phyloP scores from a whole-genome alignment of 2,329 filamentous ascomycete genomes.

The Penicillium brasilianum region DNA sequence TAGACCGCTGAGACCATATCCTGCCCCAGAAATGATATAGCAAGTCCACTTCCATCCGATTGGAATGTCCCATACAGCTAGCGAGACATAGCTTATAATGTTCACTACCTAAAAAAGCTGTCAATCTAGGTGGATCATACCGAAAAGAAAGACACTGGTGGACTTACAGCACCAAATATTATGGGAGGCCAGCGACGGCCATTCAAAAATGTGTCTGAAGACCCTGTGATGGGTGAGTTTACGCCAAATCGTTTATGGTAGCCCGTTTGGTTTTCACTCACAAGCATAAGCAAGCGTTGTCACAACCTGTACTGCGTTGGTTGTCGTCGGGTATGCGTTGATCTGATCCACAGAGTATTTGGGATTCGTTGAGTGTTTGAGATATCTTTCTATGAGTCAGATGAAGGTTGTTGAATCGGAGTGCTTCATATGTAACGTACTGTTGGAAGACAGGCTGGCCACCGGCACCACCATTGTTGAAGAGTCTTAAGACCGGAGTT shows the following conservation, averaged over 20 bases:
- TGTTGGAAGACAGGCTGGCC: constrained; percentile 62
- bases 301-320: constrained; percentile 60
- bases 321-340: constrained; percentile 65
- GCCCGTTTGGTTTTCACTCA: constrained; percentile 19
- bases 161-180: constrained; percentile 61
- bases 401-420: no score
- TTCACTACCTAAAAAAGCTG: constrained; percentile 37
- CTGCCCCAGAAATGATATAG: constrained; percentile 60
- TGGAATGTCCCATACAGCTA: constrained; percentile 58
- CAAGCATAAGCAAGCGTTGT: constrained; percentile 67
- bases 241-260: not conserved
- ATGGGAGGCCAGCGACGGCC: constrained; percentile 69
- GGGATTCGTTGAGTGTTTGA: constrained; percentile 45
- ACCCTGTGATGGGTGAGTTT: constrained; percentile 47
- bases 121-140: not conserved
- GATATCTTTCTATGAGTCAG: constrained; percentile 20
- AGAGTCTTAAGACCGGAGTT: constrained; percentile 47
- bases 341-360: constrained; percentile 54
- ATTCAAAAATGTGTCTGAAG: constrained; percentile 64
- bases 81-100: constrained; percentile 51
- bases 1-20: constrained; percentile 55
- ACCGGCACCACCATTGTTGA: constrained; percentile 63
- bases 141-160: constrained; percentile 34
- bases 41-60: constrained; percentile 67
- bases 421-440: constrained; percentile 26